Conservation (phyloP, 1,284 basidiomycete genomes). For the Lentinus polychrous region DNA sequence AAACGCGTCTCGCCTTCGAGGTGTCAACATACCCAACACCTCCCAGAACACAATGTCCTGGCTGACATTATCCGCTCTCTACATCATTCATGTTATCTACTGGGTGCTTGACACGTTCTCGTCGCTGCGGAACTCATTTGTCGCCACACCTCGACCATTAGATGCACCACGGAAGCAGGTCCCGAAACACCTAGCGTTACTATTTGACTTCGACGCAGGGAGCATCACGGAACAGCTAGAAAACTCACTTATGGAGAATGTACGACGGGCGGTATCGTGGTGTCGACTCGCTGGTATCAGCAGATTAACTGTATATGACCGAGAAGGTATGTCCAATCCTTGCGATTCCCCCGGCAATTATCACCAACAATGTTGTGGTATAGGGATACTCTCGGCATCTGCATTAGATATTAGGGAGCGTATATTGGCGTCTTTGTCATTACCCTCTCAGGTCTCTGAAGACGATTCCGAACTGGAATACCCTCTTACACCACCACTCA, state of each 20-base stretch:
- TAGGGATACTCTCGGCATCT: constrained; percentile 44
- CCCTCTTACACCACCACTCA: constrained; percentile 65
- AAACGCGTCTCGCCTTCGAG: constrained; percentile 5
- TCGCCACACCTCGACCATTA: constrained; percentile 39
- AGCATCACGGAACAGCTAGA: constrained; percentile 29
- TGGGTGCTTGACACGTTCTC: constrained; percentile 34
- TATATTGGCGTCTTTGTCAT: constrained; percentile 23
- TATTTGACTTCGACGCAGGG: constrained; percentile 40
- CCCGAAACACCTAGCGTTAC: constrained; percentile 59
- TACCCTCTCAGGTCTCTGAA: constrained; percentile 36
- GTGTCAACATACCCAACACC: constrained; percentile 2
- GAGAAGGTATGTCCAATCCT: constrained; percentile 43
- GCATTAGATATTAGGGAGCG: constrained; percentile 33
- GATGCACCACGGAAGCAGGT: constrained; percentile 41
- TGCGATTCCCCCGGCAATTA: neutral
- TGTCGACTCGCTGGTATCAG: constrained; percentile 51
- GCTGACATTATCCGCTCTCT: constrained; percentile 38
- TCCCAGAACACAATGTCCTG: constrained; percentile 22
- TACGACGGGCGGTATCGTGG: constrained; percentile 50
- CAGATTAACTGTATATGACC: constrained; percentile 63
- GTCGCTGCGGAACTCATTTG: constrained; percentile 33
- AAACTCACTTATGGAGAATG: constrained; percentile 39
- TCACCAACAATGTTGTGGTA: neutral
- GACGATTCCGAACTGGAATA: constrained; percentile 48
- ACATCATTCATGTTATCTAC: constrained; percentile 53